These are phyloP conservation scores for Ilyonectria sp. DNA, from an alignment of 2,329 filamentous ascomycete genomes.

Conservation along the genomic window DNA sequence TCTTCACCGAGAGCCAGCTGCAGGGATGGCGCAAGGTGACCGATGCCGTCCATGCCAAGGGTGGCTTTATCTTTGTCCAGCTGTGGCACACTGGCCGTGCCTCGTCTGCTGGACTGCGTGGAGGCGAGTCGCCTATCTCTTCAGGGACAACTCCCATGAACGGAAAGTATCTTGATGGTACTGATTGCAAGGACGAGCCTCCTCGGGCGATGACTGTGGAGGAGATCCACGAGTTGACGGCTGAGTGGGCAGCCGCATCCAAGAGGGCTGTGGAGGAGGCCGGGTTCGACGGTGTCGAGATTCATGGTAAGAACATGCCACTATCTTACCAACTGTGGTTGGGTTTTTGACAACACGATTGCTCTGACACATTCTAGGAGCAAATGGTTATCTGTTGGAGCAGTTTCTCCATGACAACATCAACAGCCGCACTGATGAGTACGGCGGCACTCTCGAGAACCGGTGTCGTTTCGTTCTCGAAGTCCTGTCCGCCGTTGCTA, in stretches of 20 bases:
- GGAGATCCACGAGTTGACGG: conserved; percentile 76
- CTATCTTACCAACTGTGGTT: background rate
- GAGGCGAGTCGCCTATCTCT: conserved; percentile 40
- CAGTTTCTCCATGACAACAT: conserved; percentile 41
- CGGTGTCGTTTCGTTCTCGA: conserved; percentile 40
- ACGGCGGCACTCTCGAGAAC: conserved; percentile 40
- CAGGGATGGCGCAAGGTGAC: conserved; percentile 48
- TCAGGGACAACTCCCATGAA: conserved; percentile 55
- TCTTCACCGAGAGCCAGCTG: conserved; percentile 50
- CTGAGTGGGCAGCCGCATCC: conserved; percentile 69
- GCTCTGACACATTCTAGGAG: conserved; percentile 25
- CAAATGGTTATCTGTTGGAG: conserved; percentile 42
- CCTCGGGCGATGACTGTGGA: conserved; percentile 75
- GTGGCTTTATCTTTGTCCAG: conserved; percentile 69
- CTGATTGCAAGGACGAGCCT: conserved; percentile 49
- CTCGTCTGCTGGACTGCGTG: conserved; percentile 52
- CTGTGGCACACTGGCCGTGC: conserved; percentile 74
- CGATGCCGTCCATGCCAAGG: conserved; percentile 48
- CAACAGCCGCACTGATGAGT: conserved; percentile 39
- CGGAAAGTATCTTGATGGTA: conserved; percentile 62
- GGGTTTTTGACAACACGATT: background rate
- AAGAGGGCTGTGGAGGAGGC: conserved; percentile 70
- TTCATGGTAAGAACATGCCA: conserved; percentile 54
- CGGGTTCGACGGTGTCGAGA: conserved; percentile 80
- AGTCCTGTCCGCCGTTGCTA: conserved; percentile 34